A percentile compares a stretch with the other conserved stretches of the same genome.
These are phyloP conservation scores for Trichopus zeylanicus DNA, from an alignment of 116 monocot genomes.

Conservation along the genomic window DNA sequence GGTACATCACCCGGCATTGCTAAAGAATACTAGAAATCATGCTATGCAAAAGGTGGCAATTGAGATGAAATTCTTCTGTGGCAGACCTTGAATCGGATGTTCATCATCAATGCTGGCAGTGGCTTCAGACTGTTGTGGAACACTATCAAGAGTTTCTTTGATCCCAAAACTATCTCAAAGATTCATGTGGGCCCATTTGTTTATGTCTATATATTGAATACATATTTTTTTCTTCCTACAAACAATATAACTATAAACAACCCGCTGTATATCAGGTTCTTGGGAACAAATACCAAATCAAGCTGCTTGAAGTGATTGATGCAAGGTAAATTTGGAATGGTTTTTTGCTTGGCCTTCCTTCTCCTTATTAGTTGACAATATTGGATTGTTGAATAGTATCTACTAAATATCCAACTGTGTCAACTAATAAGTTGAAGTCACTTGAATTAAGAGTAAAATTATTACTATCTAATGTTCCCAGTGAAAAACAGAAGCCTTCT, in stretches of 20 bases:
- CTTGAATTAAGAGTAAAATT: no score
- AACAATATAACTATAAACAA: no score
- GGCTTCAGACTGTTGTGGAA: slow-evolving; percentile 92
- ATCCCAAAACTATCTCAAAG: slow-evolving; percentile 91
- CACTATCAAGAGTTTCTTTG: slow-evolving; percentile 86
- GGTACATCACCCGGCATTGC: no score
- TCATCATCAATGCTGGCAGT: slow-evolving; percentile 93
- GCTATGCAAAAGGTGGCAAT: no score
- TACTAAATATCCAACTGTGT: not conserved
- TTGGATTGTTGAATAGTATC: no score
- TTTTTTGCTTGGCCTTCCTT: not conserved
- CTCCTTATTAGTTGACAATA: no score
- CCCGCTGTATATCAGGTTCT: slow-evolving; percentile 53
- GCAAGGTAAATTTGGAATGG: slow-evolving; percentile 49
- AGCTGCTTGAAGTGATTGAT: slow-evolving; percentile 91
- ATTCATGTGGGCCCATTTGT: slow-evolving; percentile 53
- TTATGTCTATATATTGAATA: not conserved
- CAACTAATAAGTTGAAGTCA: not conserved
- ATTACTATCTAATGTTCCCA: no score
- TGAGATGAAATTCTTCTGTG: no score
- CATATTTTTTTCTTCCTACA: no score
- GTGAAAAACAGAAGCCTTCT: no score
- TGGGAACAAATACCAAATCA: slow-evolving; percentile 95
- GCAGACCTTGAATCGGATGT: slow-evolving; percentile 91
- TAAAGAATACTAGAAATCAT: no score